Evolutionary conservation across 345 rosid species (phyloP).

Genomic region (Arabidopsis arenosa): DNA sequence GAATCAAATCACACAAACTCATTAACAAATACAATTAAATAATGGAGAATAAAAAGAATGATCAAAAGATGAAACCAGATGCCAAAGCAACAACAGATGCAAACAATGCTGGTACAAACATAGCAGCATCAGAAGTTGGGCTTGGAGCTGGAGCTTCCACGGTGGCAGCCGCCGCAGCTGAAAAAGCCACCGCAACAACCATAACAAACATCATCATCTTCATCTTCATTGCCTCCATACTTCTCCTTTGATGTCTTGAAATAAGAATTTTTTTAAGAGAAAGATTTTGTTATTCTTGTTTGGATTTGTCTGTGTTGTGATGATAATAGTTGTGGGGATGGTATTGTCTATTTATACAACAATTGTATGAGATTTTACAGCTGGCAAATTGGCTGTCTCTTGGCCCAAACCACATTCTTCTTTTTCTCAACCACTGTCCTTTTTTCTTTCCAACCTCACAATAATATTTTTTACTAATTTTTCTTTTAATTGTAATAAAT

Average conservation of each 20-base stretch:
- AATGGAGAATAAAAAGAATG: constrained; percentile 35
- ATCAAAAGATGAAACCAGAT: constrained; percentile 43
- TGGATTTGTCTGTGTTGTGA: constrained; percentile 22
- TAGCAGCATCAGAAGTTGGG: constrained; percentile 50
- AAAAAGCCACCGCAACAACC: constrained; percentile 39
- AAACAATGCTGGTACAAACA: constrained; percentile 47
- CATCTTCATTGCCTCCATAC: constrained; percentile 45
- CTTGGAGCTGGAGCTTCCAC: constrained; percentile 50
- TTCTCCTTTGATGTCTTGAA: constrained; percentile 32
- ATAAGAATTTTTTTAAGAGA: background rate
- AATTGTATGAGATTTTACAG: constrained; percentile 35
- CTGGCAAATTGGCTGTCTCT: constrained; percentile 42
- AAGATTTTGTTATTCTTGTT: background rate
- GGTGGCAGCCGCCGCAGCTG: constrained; percentile 38
- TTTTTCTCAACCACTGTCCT: constrained; percentile 42
- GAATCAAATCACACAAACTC: constrained; percentile 31
- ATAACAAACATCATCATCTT: constrained; percentile 42
- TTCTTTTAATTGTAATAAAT: background rate
- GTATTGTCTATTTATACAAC: constrained; percentile 38
- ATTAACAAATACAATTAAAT: constrained; percentile 41
- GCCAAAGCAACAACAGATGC: constrained; percentile 47
- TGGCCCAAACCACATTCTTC: constrained; percentile 32
- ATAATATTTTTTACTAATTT: background rate
- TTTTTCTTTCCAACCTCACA: constrained; percentile 17
- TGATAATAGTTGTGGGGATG: constrained; percentile 38